Percentiles rank a stretch among this genome's conserved stretches.
phyloP scores from a whole-genome alignment of 2,329 filamentous ascomycete genomes.

The Periconia macrospinosa region DNA sequence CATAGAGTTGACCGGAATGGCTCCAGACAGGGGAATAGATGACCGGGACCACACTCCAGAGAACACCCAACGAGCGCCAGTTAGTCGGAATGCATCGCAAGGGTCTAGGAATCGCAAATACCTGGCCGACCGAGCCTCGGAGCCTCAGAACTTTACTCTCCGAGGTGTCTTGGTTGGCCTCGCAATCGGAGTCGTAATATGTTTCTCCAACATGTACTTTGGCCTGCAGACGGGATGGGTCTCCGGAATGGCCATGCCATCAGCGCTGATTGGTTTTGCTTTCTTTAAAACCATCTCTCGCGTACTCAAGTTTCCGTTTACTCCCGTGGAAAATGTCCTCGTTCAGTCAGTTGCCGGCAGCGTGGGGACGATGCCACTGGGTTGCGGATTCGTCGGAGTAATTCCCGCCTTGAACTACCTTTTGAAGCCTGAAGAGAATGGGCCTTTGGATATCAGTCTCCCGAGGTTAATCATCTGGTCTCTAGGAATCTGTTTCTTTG shows the following conservation, averaged over 20 bases:
- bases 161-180: constrained; percentile 80
- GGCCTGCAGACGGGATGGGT: constrained; percentile 89
- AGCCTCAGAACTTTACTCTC: constrained; percentile 75
- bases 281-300: constrained; percentile 81
- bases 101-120: constrained; percentile 22
- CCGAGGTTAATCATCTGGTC: constrained; percentile 88
- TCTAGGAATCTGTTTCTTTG: constrained; percentile 91
- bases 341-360: constrained; percentile 94
- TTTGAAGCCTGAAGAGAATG: constrained; percentile 74
- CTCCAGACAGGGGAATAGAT: constrained; percentile 38
- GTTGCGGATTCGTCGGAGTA: constrained; percentile 93
- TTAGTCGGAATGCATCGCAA: constrained; percentile 15
- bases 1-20: constrained; percentile 17
- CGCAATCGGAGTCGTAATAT: constrained; percentile 84
- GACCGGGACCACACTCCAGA: constrained; percentile 15
- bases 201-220: constrained; percentile 98
- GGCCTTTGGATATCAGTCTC: constrained; percentile 71
- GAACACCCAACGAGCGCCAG: constrained; percentile 12
- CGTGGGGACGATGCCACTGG: constrained; percentile 95
- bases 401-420: constrained; percentile 91
- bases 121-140: constrained; percentile 36
- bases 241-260: constrained; percentile 94
- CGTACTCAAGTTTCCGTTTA: constrained; percentile 78
- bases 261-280: constrained; percentile 90
- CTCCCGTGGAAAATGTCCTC: constrained; percentile 92